Base-by-base conservation (phyloP, 2,329 filamentous ascomycete genomes). In the Didymella pinodella region DNA sequence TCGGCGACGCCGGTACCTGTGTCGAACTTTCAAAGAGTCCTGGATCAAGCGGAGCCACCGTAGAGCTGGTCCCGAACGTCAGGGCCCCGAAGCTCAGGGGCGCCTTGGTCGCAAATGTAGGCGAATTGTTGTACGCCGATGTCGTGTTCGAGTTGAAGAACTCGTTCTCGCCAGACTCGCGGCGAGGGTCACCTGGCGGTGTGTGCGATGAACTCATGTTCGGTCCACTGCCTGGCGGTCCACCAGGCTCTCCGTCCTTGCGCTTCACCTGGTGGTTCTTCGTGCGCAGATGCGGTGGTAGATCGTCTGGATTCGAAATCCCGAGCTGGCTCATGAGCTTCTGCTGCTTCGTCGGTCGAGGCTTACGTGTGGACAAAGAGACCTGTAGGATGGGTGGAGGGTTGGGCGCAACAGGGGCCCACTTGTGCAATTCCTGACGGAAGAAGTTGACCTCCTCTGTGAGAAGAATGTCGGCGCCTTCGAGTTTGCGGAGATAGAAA, bases 371-470 rank as follows among this genome's bases (percentile, higher is more conserved):
- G 48, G 93, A 97, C 63, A 93, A 86, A 0, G 94, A 98, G 16
- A 90, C 86, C 61, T 97, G 90, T 10, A 97, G 84, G 36, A 96
- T 88, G 22, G 93, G 93, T 3, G 95, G 95, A 12, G 95, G 83
- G 14, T 92, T 85, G 0, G 92, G 90, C 1, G 95, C 93, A 26
- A 98, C 92, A 2, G 93, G 93, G 38, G 90, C 92, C 90, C 92
- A 97, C 74, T 92, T 96, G 78, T 99, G 95, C 56, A 99, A 83
- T 73, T 97, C 93, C 74, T 97, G 93, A 25, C 94, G 89, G 81
- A 99, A 94, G 77, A 96, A 97, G 74, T 99, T 99, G n/a, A 94
- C 97, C 79, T 99, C 95, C 57, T 89, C 90, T 0, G 93, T 86
- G 2, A 99, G 83, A 3, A 99, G 84, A 50, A 99, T 93, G 75